A percentile compares a stretch with the other conserved stretches of the same genome.
Conservation (phyloP, 768 basidiomycete species). For the Amanita muscaria region DNA sequence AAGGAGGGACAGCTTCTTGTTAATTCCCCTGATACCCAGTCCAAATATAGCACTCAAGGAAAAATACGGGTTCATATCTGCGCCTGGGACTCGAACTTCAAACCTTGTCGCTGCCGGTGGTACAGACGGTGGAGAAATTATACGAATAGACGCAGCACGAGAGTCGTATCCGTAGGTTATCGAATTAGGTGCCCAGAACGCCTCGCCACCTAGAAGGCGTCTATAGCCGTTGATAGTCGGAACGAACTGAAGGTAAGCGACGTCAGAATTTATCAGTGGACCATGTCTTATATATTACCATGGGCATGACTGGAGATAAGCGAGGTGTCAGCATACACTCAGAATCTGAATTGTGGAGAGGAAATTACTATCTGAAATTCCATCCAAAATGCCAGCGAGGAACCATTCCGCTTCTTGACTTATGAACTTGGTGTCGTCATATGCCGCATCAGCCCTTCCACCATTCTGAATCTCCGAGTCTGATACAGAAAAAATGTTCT, state of each 20-base stretch:
- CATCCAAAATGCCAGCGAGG: constrained; percentile 87
- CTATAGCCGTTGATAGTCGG: constrained; percentile 97
- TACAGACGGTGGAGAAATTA: constrained; percentile 88
- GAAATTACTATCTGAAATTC: constrained; percentile 75
- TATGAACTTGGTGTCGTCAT: constrained; percentile 76
- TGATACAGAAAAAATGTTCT: constrained; percentile 72
- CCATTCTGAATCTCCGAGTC: constrained; percentile 44
- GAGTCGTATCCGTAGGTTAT: constrained; percentile 96
- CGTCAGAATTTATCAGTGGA: too few relatives aligned
- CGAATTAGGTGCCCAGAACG: constrained; percentile 91
- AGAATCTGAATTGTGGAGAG: background rate
- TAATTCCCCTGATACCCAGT: constrained; percentile 82
- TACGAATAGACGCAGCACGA: constrained; percentile 83
- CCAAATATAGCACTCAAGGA: constrained; percentile 82
- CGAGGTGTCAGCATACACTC: background rate
- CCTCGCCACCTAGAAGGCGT: constrained; percentile 87
- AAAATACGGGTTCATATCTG: constrained; percentile 94
- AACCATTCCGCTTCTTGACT: constrained; percentile 85
- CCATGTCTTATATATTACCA: too few relatives aligned
- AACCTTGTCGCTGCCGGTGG: constrained; percentile 76
- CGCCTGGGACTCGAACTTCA: constrained; percentile 92
- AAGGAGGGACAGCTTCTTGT: constrained; percentile 59
- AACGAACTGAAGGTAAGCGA: too few relatives aligned
- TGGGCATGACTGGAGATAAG: constrained; percentile 67
- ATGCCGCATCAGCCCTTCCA: constrained; percentile 64